These are phyloP conservation scores for Fomitopsis schrenkii DNA, from an alignment of 1,284 basidiomycete species.

Conservation along the genomic window DNA sequence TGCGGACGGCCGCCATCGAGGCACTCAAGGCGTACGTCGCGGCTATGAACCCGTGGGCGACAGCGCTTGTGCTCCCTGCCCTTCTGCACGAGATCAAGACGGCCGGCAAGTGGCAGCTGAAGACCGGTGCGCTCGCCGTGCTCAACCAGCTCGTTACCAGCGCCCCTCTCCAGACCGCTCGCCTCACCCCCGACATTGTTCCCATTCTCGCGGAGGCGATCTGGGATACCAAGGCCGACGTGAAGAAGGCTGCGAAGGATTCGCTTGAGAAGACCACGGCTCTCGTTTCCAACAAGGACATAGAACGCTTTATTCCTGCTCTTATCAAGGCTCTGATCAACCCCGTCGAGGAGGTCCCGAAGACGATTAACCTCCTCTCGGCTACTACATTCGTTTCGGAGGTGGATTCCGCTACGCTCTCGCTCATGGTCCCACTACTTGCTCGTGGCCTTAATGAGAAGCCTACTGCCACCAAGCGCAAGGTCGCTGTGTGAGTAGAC, in stretches of 20 bases:
- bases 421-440: slow-evolving; percentile 97
- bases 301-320: slow-evolving; percentile 97
- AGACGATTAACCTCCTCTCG: slow-evolving; percentile 94
- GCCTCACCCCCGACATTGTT: slow-evolving; percentile 94
- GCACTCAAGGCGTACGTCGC: slow-evolving; percentile 81
- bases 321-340: slow-evolving; percentile 97
- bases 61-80: slow-evolving; percentile 81
- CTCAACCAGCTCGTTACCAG: slow-evolving; percentile 90
- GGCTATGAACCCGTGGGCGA: slow-evolving; percentile 89
- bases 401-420: slow-evolving; percentile 98
- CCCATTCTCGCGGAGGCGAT: slow-evolving; percentile 95
- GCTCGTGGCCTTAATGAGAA: slow-evolving; percentile 95
- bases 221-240: slow-evolving; percentile 99
- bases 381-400: slow-evolving; percentile 99
- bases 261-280: slow-evolving; percentile 92
- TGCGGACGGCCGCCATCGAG: slow-evolving; percentile 80
- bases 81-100: slow-evolving; percentile 94
- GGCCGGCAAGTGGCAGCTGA: slow-evolving; percentile 99
- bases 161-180: slow-evolving; percentile 83
- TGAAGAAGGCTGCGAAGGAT: slow-evolving; percentile 98
- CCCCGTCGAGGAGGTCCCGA: slow-evolving; percentile 98
- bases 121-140: slow-evolving; percentile 83
- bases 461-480: slow-evolving; percentile 93
- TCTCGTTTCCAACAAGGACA: slow-evolving; percentile 99
- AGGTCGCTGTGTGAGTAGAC: slow-evolving; percentile 82